Percentiles rank a stretch among this genome's conserved stretches.
Evolutionary conservation across 2,329 filamentous ascomycete species (phyloP).

Genomic region (Verticillium albo-atrum): DNA sequence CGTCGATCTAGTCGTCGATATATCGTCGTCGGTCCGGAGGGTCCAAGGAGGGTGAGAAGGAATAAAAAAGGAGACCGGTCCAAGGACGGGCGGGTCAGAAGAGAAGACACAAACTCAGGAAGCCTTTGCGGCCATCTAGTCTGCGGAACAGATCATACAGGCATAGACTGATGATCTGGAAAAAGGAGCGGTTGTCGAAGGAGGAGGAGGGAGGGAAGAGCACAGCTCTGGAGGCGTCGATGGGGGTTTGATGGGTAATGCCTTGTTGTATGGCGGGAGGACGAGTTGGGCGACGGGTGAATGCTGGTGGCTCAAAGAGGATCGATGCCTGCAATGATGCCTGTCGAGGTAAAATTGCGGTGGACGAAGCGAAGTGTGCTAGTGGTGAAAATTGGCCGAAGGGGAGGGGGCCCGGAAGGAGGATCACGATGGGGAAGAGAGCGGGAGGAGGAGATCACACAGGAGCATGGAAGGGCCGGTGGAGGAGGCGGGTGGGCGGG

Average conservation of each 20-base stretch:
- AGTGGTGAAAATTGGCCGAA: slow-evolving; percentile 4
- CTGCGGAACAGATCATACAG: slow-evolving; percentile 2
- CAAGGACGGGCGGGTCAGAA: background rate
- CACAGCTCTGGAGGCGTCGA: background rate
- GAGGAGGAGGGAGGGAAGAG: background rate
- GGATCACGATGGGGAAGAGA: background rate
- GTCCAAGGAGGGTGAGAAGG: background rate
- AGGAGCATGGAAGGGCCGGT: background rate
- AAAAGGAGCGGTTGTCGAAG: background rate
- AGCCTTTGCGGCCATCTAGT: slow-evolving; percentile 1
- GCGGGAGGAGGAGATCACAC: background rate
- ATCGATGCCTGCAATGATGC: background rate
- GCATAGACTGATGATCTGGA: slow-evolving; percentile 1
- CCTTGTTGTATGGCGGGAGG: background rate
- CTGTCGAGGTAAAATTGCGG: slow-evolving; percentile 3
- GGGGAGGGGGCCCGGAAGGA: slow-evolving; percentile 1
- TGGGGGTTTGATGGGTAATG: background rate
- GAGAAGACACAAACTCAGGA: background rate
- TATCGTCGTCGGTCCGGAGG: background rate
- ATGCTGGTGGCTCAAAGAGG: slow-evolving; percentile 1
- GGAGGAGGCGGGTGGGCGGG: background rate
- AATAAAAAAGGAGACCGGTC: background rate
- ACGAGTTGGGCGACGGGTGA: slow-evolving; percentile 1
- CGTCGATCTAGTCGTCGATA: background rate
- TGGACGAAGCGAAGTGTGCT: slow-evolving; percentile 2